Evolutionary conservation across 2,329 filamentous ascomycete genomes (phyloP), one percentile per base, ranked within the genome.

Genomic region (Phoma sp.): DNA sequence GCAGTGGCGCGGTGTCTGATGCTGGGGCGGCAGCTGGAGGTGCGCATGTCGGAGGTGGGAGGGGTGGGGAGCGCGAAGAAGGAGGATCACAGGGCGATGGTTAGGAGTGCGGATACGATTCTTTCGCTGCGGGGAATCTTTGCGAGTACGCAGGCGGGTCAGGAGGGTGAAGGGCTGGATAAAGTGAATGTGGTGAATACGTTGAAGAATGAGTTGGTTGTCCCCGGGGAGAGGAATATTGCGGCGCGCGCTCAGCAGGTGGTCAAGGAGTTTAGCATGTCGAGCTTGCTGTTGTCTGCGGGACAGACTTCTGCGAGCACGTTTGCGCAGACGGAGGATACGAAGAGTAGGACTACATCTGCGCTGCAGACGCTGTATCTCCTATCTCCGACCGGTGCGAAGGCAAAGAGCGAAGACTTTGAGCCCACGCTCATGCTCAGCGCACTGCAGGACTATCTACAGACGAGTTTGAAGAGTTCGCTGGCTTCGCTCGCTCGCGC

Each of bases 21-120:
- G 67, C 80, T 98, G 2, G 92, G 91, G 0, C 81, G 93, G 37
- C 92, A 96, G 77, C 83, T 99, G 10, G 92, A 98, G 72, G 84
- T 90, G n/a, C 90, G 96, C 72, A 84, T 96, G 68, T 80, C 84
- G 0, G 92, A 96, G 73, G 79, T 91, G 5, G 82, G 80, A 2
- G 77, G 80, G 2, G 73, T 77, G 21, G 67, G 79, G 47, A 72
- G 78, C 56, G 55, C 68, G 23, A 82, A 78, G 51, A 86, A 84
- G 59, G 88, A 92, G 63, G 91, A 95, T 61, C 88, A 93, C 65
- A 82, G 87, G 36, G 89, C 90, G 1, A 83, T 97, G 67, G 85
- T 96, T n/a, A 83, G 91, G 36, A 95, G 91, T 43, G 87, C 91
- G 0, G 86, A 92, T 69, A 93, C 91, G 0, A 79, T 98, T 7